A percentile compares a stretch with the other conserved stretches of the same genome.
Conservation (phyloP, 1,284 basidiomycete genomes). For the Cerioporus squamosus region DNA sequence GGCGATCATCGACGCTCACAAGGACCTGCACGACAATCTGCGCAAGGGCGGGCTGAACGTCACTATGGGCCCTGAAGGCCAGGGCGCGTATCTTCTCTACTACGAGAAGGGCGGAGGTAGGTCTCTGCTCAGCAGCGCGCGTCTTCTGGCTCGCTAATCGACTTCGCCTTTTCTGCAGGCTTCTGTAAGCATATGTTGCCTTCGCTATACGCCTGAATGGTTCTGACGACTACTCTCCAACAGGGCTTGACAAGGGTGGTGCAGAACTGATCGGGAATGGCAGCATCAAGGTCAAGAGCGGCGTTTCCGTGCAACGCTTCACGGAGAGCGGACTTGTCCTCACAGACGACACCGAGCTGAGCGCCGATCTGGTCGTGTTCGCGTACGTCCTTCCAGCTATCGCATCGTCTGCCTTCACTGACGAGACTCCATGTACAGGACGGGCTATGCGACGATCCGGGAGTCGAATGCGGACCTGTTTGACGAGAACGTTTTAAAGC, state of each 20-base stretch:
- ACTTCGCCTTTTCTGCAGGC: too few species aligned
- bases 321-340: conserved; percentile 60
- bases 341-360: conserved; percentile 61
- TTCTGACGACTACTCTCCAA: neutral
- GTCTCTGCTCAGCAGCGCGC: neutral
- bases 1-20: conserved; percentile 34
- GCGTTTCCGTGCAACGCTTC: conserved; percentile 54
- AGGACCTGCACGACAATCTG: conserved; percentile 59
- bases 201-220: too few species aligned
- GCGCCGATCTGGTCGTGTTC: conserved; percentile 72
- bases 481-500: conserved; percentile 49
- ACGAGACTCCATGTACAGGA: conserved; percentile 22
- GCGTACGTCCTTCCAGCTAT: conserved; percentile 37
- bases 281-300: conserved; percentile 61
- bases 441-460: conserved; percentile 42
- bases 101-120: conserved; percentile 27
- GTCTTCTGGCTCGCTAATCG: too few species aligned
- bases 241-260: conserved; percentile 37
- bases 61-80: conserved; percentile 55
- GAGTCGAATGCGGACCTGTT: conserved; percentile 47
- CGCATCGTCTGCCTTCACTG: neutral
- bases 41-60: conserved; percentile 59
- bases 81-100: conserved; percentile 50
- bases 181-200: too few species aligned
- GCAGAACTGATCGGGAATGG: conserved; percentile 40